Base-by-base conservation (phyloP, 1,284 basidiomycete species). In the Afroboletus lepidellus region DNA sequence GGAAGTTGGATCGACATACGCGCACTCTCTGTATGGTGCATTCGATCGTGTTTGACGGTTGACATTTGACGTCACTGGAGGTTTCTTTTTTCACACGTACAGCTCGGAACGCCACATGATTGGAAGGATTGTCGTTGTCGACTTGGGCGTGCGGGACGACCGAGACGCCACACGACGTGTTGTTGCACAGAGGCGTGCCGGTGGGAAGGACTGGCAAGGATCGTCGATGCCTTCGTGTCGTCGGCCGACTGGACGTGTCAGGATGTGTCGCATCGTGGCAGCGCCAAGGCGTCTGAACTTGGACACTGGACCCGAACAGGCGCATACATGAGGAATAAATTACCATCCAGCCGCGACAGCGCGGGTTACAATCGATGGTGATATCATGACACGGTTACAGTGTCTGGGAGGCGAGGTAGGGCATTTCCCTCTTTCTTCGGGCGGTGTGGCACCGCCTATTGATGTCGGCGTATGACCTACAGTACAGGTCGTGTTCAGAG, bases 131-230 rank as follows among this genome's bases (percentile, higher is more conserved):
- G 12, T 42, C 9, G 29, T 8, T 32, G 29, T 21, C 12, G 30
- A 32, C 18, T 21, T 23, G 21, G 15, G 21, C 41, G 41, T 15
- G 8, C 63, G 16, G 61, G 65, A 61, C 51, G 62, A 63, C n/a
- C n/a, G n/a, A 54, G 23, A 50, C 7, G 71, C 74, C 2, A 73
- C 41, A 27, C 34, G 8, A 20, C n/a, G 73, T 57, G 74, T 73
- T 74, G 69, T 76, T 37, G 66, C 65, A 56, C 73, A 76, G 56
- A 72, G 70, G 18, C 59, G 53, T 20, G 72, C 13, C 32, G 45
- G 32, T 36, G 8, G 72, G 74, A 2, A 63, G 68, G 41, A 71
- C 76, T 44, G 60, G 76, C 37, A 2, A 63, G 68, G 39, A 70
- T 76, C 44, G 60, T 76, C 37, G 72, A 72, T 50, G 65, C 63